These are phyloP conservation scores for Fusarium sulawesiense DNA, from an alignment of 2,329 filamentous ascomycete species.

Conservation along the genomic window DNA sequence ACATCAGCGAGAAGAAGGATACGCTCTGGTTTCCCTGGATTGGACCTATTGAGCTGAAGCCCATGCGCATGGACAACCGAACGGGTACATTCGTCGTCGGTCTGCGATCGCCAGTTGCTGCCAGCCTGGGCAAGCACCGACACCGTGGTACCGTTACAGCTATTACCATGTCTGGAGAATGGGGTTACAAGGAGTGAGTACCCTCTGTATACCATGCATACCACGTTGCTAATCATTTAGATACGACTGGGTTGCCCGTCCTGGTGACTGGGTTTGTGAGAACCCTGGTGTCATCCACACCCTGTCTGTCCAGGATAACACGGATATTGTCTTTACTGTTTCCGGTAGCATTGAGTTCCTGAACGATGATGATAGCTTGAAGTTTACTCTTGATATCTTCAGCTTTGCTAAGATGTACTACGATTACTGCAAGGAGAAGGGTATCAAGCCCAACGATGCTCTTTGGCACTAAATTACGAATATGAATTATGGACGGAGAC, in stretches of 20 bases:
- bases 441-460: constrained; percentile 31
- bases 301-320: constrained; percentile 38
- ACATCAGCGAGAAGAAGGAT: constrained; percentile 39
- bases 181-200: constrained; percentile 38
- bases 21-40: constrained; percentile 42
- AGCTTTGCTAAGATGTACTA: constrained; percentile 40
- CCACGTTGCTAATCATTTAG: constrained; percentile 25
- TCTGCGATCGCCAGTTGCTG: constrained; percentile 30
- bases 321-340: constrained; percentile 44
- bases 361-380: constrained; percentile 42
- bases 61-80: constrained; percentile 35
- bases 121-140: constrained; percentile 34
- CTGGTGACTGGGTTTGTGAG: constrained; percentile 43
- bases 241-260: constrained; percentile 43
- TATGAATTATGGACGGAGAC: background rate
- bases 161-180: constrained; percentile 40
- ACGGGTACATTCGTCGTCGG: constrained; percentile 34
- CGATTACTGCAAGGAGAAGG: constrained; percentile 30
- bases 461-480: constrained; percentile 26
- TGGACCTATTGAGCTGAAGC: constrained; percentile 35
- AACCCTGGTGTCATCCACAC: constrained; percentile 44
- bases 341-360: constrained; percentile 44
- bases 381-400: constrained; percentile 40
- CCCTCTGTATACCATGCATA: background rate
- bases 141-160: constrained; percentile 37